These are phyloP conservation scores for Salix udensis DNA, from an alignment of 345 rosid species.

Conservation along the genomic window DNA sequence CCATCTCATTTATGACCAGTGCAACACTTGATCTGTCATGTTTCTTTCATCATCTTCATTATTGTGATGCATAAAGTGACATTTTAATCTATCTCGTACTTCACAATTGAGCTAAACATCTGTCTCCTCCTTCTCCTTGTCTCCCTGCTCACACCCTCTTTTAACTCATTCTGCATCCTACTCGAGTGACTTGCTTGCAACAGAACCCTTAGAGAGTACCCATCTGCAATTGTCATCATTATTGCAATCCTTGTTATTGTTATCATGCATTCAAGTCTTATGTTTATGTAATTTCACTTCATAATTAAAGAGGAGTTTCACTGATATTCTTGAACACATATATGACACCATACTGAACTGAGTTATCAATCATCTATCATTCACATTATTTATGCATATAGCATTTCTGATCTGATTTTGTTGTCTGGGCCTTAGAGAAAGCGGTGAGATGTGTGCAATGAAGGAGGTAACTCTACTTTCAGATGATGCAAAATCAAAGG, in stretches of 20 bases:
- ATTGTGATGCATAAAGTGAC: background rate
- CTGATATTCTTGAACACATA: background rate
- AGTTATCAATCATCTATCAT: background rate
- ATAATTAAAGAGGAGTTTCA: background rate
- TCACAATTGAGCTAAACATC: background rate
- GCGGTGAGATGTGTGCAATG: slow-evolving; percentile 89
- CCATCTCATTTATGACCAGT: background rate
- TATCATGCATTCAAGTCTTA: background rate
- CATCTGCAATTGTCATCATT: background rate
- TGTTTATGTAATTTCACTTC: background rate
- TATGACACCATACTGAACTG: background rate
- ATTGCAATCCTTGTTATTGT: background rate
- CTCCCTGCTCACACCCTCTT: background rate
- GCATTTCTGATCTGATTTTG: slow-evolving; percentile 3
- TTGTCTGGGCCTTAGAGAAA: slow-evolving; percentile 41
- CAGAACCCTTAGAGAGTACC: background rate
- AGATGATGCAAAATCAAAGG: slow-evolving; percentile 79
- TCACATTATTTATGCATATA: background rate
- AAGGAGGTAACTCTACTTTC: slow-evolving; percentile 76
- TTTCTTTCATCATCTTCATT: background rate
- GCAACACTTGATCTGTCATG: background rate
- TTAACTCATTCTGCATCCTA: background rate
- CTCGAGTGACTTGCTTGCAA: background rate
- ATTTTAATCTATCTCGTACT: background rate
- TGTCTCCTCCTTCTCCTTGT: background rate